A percentile compares a stretch with the other conserved stretches of the same genome.
Evolutionary conservation across 2,329 filamentous ascomycete genomes (phyloP).

Genomic region (Paraphaeosphaeria sporulosa): DNA sequence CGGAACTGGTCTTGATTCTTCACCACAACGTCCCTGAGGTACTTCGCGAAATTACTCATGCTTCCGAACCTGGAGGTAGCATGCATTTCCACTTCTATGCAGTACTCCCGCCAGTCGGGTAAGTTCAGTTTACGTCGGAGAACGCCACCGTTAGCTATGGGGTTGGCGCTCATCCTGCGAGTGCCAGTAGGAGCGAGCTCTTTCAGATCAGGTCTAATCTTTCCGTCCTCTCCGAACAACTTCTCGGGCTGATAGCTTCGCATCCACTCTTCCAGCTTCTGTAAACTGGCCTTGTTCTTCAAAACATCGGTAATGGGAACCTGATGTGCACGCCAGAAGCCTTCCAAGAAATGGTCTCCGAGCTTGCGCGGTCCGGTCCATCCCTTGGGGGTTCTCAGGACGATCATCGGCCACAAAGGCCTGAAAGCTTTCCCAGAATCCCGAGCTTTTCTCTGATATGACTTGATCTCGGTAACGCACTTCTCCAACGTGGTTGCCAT

Average conservation of each 20-base stretch:
- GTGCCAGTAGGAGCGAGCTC: constrained; percentile 70
- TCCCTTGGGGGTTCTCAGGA: constrained; percentile 79
- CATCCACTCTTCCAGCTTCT: constrained; percentile 79
- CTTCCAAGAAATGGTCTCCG: constrained; percentile 73
- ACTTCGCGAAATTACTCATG: constrained; percentile 74
- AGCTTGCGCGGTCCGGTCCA: constrained; percentile 80
- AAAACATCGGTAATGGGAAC: constrained; percentile 76
- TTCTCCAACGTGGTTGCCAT: constrained; percentile 80
- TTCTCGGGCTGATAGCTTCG: constrained; percentile 76
- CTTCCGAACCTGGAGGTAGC: constrained; percentile 66
- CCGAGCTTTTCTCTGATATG: constrained; percentile 74
- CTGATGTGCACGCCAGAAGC: constrained; percentile 83
- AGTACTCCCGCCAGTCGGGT: constrained; percentile 74
- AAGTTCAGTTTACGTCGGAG: constrained; percentile 72
- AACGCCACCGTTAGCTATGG: constrained; percentile 74
- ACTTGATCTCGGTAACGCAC: constrained; percentile 73
- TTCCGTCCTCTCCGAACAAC: constrained; percentile 71
- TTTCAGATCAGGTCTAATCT: constrained; percentile 68
- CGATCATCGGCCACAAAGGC: constrained; percentile 79
- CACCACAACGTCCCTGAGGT: constrained; percentile 72
- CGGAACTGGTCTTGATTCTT: constrained; percentile 74
- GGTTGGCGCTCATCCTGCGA: constrained; percentile 79
- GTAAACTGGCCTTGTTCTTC: constrained; percentile 70
- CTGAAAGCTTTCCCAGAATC: constrained; percentile 73
- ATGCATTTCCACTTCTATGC: constrained; percentile 67